These are phyloP conservation scores for Fusarium stilboides DNA, from an alignment of 2,329 filamentous ascomycete genomes.

Conservation along the genomic window DNA sequence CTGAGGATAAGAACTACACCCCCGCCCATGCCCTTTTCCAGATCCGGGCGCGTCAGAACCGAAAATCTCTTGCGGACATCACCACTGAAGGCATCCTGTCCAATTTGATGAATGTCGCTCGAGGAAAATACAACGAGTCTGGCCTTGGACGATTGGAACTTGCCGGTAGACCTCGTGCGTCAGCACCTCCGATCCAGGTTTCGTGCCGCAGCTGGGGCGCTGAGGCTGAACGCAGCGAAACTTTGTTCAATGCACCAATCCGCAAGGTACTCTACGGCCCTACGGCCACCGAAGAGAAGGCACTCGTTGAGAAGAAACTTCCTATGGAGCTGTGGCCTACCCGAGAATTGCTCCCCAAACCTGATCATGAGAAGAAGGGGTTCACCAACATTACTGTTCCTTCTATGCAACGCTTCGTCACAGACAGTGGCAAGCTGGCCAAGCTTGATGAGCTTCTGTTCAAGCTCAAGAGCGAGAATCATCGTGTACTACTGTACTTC, in stretches of 20 bases:
- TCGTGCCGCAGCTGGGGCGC: slow-evolving; percentile 78
- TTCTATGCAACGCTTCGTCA: slow-evolving; percentile 97
- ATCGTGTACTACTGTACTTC: slow-evolving; percentile 98
- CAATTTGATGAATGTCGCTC: slow-evolving; percentile 84
- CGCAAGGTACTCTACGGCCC: slow-evolving; percentile 83
- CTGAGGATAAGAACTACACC: slow-evolving; percentile 72
- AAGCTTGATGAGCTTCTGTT: slow-evolving; percentile 90
- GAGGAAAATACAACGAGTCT: slow-evolving; percentile 73
- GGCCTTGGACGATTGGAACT: slow-evolving; percentile 86
- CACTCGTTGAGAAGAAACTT: slow-evolving; percentile 80
- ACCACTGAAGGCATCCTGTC: slow-evolving; percentile 80
- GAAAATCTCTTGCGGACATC: slow-evolving; percentile 76
- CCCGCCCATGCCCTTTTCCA: slow-evolving; percentile 86
- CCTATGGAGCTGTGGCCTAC: slow-evolving; percentile 76
- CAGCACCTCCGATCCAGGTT: slow-evolving; percentile 89
- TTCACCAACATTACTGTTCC: slow-evolving; percentile 95
- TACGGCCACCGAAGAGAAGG: slow-evolving; percentile 75
- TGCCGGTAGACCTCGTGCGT: slow-evolving; percentile 82
- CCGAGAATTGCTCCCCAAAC: slow-evolving; percentile 78
- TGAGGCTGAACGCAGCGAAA: slow-evolving; percentile 76
- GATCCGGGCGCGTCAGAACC: slow-evolving; percentile 79
- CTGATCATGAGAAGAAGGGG: slow-evolving; percentile 84
- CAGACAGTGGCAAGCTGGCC: slow-evolving; percentile 95
- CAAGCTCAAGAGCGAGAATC: slow-evolving; percentile 90
- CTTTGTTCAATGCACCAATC: slow-evolving; percentile 83